These are phyloP conservation scores for Crucihimalaya himalaica DNA, from an alignment of 345 rosid genomes.

Conservation along the genomic window DNA sequence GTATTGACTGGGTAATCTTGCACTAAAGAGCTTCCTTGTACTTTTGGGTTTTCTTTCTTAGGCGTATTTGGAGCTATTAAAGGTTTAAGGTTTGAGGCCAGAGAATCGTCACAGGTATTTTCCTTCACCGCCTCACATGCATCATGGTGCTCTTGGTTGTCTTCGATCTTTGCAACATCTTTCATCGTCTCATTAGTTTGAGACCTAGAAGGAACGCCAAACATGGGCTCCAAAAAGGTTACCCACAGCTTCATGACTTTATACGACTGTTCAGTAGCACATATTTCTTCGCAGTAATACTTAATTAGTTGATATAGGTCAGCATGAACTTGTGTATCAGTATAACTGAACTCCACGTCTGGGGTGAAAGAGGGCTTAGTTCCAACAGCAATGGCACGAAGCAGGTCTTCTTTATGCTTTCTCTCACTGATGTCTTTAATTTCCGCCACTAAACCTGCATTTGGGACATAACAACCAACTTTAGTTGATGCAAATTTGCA, in stretches of 20 bases:
- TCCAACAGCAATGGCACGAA: conserved; percentile 83
- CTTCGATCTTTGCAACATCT: conserved; percentile 60
- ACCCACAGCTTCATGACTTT: conserved; percentile 91
- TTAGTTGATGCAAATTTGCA: neutral
- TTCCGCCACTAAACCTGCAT: conserved; percentile 84
- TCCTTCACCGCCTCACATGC: conserved; percentile 62
- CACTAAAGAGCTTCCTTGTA: conserved; percentile 62
- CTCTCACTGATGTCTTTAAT: conserved; percentile 92
- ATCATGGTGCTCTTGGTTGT: conserved; percentile 45
- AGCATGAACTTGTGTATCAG: conserved; percentile 77
- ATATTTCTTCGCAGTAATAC: conserved; percentile 89
- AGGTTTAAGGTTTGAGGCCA: conserved; percentile 49
- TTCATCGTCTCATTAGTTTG: conserved; percentile 72
- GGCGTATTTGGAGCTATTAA: conserved; percentile 52
- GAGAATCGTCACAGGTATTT: conserved; percentile 49
- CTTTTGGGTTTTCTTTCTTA: conserved; percentile 54
- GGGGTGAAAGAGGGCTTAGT: conserved; percentile 60
- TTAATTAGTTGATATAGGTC: conserved; percentile 90
- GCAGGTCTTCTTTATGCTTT: conserved; percentile 77
- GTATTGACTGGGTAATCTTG: conserved; percentile 25
- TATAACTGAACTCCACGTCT: conserved; percentile 72
- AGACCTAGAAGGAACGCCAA: conserved; percentile 80
- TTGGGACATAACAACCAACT: conserved; percentile 16
- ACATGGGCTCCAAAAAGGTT: conserved; percentile 85
- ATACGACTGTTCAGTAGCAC: conserved; percentile 84